Evolutionary conservation across 805 yeast genomes (phyloP), one percentile per base, ranked within the genome.

Genomic region (Saccharomycopsis amapae): DNA sequence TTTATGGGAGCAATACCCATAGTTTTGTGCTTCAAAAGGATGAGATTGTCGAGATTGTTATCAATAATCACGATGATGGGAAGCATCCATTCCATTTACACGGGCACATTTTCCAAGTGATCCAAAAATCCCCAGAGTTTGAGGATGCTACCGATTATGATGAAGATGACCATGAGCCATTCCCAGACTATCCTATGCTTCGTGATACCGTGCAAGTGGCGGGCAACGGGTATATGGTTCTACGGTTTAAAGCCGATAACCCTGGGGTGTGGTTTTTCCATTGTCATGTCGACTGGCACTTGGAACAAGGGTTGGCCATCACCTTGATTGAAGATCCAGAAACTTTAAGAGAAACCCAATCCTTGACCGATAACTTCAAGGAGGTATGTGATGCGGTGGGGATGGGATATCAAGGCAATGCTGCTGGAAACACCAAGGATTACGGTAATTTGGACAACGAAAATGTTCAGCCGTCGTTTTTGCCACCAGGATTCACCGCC

Each of bases 191-290:
- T 45, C 95, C 88, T 33, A 59, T 76, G 58, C 59, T 69, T 40
- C 72, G 96, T 62, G 96, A 88, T 58, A 82, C 90, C 0, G 78
- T 78, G 18, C 67, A 73, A 53, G 77, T 86, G 15, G 75, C 78
- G 42, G 76, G 82, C 28, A 78, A 80, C 55, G 85, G 89, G 2
- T 75, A 78, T 60, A 62, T 79, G 42, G 88, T 81, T 15, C 58
- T 79, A 26, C 69, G 96, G 54, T 86, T 86, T 62, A 73, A 67
- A 55, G 87, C 96, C 10, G 78, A 83, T 57, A 88, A 89, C 57
- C 96, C 96, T 2, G 97, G 97, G 47, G 80, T 87, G 22, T 89
- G 96, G 96, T 76, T 83, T 51, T 84, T 88, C 79, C 97, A 88
- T 61, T 88, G 97, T 64, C 95, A 85, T 59, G 76, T 84, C 45